phyloP scores from a whole-genome alignment of 495 filamentous ascomycete genomes.

The Podospora didyma region DNA sequence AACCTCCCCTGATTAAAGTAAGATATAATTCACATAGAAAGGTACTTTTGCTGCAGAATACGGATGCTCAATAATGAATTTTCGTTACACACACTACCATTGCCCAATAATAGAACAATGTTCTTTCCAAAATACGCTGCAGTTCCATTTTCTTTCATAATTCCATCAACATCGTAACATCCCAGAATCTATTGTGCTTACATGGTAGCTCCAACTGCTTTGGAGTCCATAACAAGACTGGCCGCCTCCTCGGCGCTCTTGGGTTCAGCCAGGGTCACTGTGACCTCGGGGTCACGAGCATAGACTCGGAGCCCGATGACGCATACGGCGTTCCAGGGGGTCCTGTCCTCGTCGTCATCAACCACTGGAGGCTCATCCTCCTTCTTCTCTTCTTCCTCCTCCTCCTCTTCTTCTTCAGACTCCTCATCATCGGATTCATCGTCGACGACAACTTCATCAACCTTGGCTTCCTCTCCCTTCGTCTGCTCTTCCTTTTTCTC shows the following conservation, averaged over 20 bases:
- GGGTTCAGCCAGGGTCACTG: slow-evolving; percentile 37
- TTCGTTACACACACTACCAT: too few species aligned
- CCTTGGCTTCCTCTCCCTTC: slow-evolving; percentile 6
- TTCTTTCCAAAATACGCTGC: too few species aligned
- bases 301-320: slow-evolving; percentile 51
- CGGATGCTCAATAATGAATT: too few species aligned
- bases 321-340: slow-evolving; percentile 53
- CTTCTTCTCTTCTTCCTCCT: slow-evolving; percentile 3
- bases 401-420: slow-evolving; percentile 11
- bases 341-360: slow-evolving; percentile 8
- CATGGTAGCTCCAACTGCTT: slow-evolving; percentile 22
- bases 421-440: slow-evolving; percentile 8
- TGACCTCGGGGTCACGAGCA: slow-evolving; percentile 36
- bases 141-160: not conserved
- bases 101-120: too few species aligned
- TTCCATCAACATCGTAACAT: not conserved
- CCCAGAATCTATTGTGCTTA: not conserved
- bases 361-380: slow-evolving; percentile 1
- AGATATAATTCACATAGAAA: too few species aligned
- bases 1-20: too few species aligned
- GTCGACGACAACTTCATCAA: not conserved
- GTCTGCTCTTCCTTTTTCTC: slow-evolving; percentile 11
- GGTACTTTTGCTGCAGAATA: too few species aligned
- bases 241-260: slow-evolving; percentile 24
- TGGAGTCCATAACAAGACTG: slow-evolving; percentile 19